Evolutionary conservation across 768 basidiomycete genomes (phyloP), one percentile per base, ranked within the genome.

Genomic region (Pisolithus marmoratus): DNA sequence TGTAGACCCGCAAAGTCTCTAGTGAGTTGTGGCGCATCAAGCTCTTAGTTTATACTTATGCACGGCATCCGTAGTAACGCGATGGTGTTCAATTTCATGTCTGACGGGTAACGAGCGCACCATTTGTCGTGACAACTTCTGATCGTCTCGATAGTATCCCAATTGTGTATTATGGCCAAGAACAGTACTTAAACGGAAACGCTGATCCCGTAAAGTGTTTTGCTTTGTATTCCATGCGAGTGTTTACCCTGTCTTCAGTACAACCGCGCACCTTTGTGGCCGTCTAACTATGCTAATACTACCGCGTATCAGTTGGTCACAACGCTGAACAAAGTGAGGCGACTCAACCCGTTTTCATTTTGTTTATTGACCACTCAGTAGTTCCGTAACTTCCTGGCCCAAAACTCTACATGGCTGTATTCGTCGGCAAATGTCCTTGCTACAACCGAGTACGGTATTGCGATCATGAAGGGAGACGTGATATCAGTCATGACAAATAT

Each of bases 111-210:
- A 51, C 60, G 46, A 17, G 22, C 24, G 44, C 38, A 29, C 19
- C 15, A 17, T 17, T 23, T 36, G 42, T 12, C 27, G n/a, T 14
- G 11, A 8, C 29, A 9, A 17, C 46, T 37, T 38, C 26, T 24
- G 26, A 27, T 48, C 48, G 45, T 49, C 24, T 26, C 20, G 46
- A 15, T 43, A 76, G 75, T n/a, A 87, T 89, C 57, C 88, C 89
- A 1, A 82, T 90, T 53, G 78, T 88, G 11, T 91, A 90, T 64
- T 87, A 88, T 54, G 88, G 89, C 2, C 86, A 87, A 67, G 89
- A 90, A 59, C 88, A 90, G 63, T 70, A 74, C 38, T 84, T 87
- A 64, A 71, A 68, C 50, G 89, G 88, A 31, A 70, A 68, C 60
- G 68, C 64, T 8, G 87, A 90, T 60, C 88, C 88, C 34, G 84